Evolutionary conservation across 2,329 filamentous ascomycete species (phyloP).

Genomic region (Cordyceps cicadae): DNA sequence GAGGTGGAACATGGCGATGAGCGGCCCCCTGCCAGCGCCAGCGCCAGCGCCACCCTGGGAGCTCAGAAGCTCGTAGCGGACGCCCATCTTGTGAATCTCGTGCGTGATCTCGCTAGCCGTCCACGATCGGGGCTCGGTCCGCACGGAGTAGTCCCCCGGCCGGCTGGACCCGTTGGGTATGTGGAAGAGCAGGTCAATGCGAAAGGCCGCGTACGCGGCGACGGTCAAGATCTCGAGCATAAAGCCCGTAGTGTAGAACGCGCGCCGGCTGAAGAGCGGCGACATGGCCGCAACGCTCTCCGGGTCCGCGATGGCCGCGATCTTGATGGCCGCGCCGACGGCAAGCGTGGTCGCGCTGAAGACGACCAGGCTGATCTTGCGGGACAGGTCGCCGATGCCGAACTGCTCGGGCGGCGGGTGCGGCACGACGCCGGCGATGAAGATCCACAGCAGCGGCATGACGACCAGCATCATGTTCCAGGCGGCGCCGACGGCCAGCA

Average conservation of each 20-base stretch:
- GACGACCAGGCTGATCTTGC: constrained; percentile 23
- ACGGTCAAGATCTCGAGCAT: constrained; percentile 23
- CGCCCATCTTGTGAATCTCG: neutral
- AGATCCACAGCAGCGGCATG: constrained; percentile 18
- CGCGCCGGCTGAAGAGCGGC: constrained; percentile 23
- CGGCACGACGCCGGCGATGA: constrained; percentile 20
- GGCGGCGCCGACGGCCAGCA: constrained; percentile 16
- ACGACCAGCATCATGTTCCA: constrained; percentile 18
- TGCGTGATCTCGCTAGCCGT: neutral
- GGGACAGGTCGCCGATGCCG: constrained; percentile 22
- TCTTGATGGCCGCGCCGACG: constrained; percentile 17
- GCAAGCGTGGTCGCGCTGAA: constrained; percentile 14
- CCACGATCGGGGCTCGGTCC: neutral
- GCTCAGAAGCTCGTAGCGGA: constrained; percentile 1
- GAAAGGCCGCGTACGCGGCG: constrained; percentile 19
- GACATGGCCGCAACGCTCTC: constrained; percentile 14
- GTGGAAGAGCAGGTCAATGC: constrained; percentile 24
- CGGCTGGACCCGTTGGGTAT: constrained; percentile 20
- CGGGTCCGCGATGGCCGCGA: neutral
- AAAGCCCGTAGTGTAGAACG: constrained; percentile 30
- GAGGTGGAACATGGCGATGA: neutral
- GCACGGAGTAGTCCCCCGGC: neutral
- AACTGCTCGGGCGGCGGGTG: constrained; percentile 24
- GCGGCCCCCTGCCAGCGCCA: neutral
- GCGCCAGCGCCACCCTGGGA: neutral